Base-by-base conservation (phyloP, 2,329 filamentous ascomycete genomes). In the Curvularia verruculosa region DNA sequence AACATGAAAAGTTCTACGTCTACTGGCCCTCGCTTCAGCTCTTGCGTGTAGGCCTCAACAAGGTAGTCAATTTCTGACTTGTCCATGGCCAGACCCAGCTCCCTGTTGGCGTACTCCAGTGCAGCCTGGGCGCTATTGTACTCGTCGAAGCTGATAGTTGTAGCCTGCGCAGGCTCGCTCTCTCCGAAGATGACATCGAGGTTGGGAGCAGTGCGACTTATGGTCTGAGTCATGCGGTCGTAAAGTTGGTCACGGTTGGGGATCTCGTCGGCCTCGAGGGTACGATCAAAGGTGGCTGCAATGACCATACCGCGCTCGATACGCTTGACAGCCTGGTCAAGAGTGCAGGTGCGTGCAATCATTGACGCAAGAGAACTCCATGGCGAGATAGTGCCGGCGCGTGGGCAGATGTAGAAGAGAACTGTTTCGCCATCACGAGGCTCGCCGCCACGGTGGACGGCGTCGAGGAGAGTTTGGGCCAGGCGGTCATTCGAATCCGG, bases 1-100 rank as follows among this genome's bases (percentile, higher is more conserved):
- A 98, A 99, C 95, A 98, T 98, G 83, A 98, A 98, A 21, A 98
- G 84, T 79, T 99, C 95, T 43, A 98, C 91, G 75, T 98, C 95
- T 59, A 92, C 89, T 1, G 91, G 91, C 47, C 85, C 81, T 36
- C 87, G 81, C 60, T 86, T 85, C 18, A 88, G 80, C 55, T 82
- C 84, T 36, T 86, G 81, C 5, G 86, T 86, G 77, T 92, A 95
- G 40, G 89, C 88, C 65, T 92, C 87, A n/a, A 96, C 91, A 37
- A 99, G 83, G 72, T 99, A 98, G 58, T 96, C 88, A 75, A 98
- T 96, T 75, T 99, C 93, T 8, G 89, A 88, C 56, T 87, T 83
- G 75, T 98, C 94, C 56, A 99, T 84, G 18, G 92, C 93, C 61
- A 99, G 84, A 2, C 95, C 95, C 56, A 92, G 85, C 64, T 88